These are phyloP conservation scores for Sugiyamaella xylanicola DNA, from an alignment of 1,139 yeast genomes.

Conservation along the genomic window DNA sequence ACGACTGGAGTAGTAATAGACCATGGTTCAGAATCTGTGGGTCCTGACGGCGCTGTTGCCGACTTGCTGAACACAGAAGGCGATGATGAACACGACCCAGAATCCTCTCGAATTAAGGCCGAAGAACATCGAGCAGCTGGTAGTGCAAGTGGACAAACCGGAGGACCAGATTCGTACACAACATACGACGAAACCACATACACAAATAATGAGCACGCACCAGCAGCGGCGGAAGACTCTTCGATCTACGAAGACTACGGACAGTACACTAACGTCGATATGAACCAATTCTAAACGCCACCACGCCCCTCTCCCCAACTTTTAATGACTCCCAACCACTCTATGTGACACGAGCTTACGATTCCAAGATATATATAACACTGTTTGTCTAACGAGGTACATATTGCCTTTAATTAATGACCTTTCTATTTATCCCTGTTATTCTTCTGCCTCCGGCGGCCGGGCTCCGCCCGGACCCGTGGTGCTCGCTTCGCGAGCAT, in stretches of 20 bases:
- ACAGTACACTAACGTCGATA: slow-evolving; percentile 34
- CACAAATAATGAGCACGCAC: slow-evolving; percentile 4
- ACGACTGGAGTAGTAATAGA: slow-evolving; percentile 16
- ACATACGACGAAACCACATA: slow-evolving; percentile 16
- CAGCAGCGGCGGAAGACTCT: slow-evolving; percentile 29
- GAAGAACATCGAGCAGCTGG: slow-evolving; percentile 16
- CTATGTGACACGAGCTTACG: slow-evolving; percentile 15
- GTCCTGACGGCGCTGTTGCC: slow-evolving; percentile 3
- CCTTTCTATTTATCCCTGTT: background rate
- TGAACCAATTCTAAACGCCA: slow-evolving; percentile 24
- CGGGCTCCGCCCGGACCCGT: slow-evolving; percentile 1
- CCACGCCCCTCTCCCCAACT: background rate
- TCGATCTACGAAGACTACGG: slow-evolving; percentile 37
- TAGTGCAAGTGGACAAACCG: slow-evolving; percentile 7
- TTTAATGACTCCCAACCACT: slow-evolving; percentile 4
- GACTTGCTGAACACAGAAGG: slow-evolving; percentile 14
- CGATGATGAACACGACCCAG: background rate
- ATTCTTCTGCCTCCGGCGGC: slow-evolving; percentile 2
- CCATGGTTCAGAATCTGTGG: background rate
- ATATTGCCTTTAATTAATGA: slow-evolving; percentile 7
- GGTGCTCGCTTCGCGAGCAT: background rate
- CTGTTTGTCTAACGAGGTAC: slow-evolving; percentile 6
- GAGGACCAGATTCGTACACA: background rate
- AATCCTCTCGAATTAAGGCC: background rate
- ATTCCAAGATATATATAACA: slow-evolving; percentile 10